Percentiles rank a stretch among this genome's conserved stretches.
Conservation (phyloP, 2,329 filamentous ascomycete species). For the Beauveria caledonica region DNA sequence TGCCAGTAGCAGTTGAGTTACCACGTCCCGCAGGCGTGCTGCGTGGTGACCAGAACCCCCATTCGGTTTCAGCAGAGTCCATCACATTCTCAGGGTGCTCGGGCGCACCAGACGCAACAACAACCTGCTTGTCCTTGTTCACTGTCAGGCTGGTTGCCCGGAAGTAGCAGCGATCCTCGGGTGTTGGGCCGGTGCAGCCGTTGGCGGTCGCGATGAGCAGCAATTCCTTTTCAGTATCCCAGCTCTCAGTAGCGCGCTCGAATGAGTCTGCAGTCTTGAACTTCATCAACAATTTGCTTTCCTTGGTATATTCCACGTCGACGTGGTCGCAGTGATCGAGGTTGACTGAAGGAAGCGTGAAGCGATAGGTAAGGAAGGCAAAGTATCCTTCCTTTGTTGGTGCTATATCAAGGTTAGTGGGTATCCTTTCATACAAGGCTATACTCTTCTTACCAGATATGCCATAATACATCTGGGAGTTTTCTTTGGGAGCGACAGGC, state of each 20-base stretch:
- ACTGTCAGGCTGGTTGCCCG: constrained; percentile 16
- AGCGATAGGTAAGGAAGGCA: constrained; percentile 21
- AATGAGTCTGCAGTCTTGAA: constrained; percentile 19
- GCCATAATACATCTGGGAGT: constrained; percentile 20
- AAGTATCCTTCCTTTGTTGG: constrained; percentile 18
- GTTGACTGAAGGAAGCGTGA: constrained; percentile 22
- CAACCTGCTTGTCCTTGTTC: constrained; percentile 10
- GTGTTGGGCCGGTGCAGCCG: constrained; percentile 20
- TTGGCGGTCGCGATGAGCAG: constrained; percentile 20
- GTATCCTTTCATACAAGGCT: accelerated
- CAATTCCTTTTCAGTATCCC: constrained; percentile 16
- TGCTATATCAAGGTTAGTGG: constrained; percentile 10
- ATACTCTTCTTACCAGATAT: constrained; percentile 9
- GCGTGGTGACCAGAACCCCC: constrained; percentile 18
- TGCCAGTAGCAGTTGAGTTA: constrained; percentile 11
- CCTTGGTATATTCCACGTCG: constrained; percentile 5
- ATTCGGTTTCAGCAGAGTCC: constrained; percentile 17
- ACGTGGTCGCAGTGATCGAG: constrained; percentile 21
- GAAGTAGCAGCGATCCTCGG: constrained; percentile 24
- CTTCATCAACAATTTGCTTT: constrained; percentile 10
- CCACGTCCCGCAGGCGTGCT: neutral
- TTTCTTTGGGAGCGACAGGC: constrained; percentile 16
- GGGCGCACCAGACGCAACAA: constrained; percentile 17
- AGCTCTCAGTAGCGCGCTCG: constrained; percentile 16
- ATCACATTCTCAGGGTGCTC: constrained; percentile 18